Conservation (phyloP, 2,329 filamentous ascomycete species). For the Kalmusia sp. region DNA sequence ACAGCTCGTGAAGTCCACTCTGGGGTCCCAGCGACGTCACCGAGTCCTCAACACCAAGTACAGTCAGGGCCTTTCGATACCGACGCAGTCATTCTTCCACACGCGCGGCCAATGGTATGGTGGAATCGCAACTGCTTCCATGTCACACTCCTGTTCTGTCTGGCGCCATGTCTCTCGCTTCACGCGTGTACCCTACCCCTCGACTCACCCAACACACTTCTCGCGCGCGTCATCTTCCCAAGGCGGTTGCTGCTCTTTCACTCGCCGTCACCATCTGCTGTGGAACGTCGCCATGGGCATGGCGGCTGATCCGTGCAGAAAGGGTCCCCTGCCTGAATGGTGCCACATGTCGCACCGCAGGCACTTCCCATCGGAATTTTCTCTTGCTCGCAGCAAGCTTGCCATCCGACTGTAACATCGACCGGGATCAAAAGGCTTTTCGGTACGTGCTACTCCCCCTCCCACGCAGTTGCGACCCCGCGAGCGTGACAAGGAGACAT, state of each 20-base stretch:
- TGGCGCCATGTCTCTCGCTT: too few species aligned
- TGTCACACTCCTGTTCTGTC: background rate
- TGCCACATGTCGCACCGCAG: slow-evolving; percentile 17
- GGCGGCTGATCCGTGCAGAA: background rate
- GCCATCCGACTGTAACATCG: slow-evolving; percentile 15
- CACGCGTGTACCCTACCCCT: background rate
- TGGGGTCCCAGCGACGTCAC: background rate
- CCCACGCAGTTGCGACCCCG: background rate
- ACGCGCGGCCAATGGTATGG: too few species aligned
- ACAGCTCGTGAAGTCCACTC: background rate
- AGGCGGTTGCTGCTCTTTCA: slow-evolving; percentile 3
- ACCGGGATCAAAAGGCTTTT: slow-evolving; percentile 7
- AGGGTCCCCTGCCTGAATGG: slow-evolving; percentile 4
- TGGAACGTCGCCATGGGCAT: slow-evolving; percentile 17
- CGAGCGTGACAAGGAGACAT: too few species aligned
- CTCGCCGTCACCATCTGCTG: slow-evolving; percentile 12
- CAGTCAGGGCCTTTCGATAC: too few species aligned
- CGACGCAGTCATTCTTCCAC: too few species aligned
- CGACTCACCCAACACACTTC: background rate
- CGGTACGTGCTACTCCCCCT: background rate
- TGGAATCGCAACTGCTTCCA: background rate
- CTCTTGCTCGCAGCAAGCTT: slow-evolving; percentile 7
- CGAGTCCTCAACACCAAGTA: too few species aligned
- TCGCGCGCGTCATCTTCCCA: background rate
- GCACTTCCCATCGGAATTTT: slow-evolving; percentile 3